Percentiles rank a stretch among this genome's conserved stretches.
These are phyloP conservation scores for Linnemannia zychae DNA, from an alignment of 192 early-diverging fungal genomes.

Conservation along the genomic window DNA sequence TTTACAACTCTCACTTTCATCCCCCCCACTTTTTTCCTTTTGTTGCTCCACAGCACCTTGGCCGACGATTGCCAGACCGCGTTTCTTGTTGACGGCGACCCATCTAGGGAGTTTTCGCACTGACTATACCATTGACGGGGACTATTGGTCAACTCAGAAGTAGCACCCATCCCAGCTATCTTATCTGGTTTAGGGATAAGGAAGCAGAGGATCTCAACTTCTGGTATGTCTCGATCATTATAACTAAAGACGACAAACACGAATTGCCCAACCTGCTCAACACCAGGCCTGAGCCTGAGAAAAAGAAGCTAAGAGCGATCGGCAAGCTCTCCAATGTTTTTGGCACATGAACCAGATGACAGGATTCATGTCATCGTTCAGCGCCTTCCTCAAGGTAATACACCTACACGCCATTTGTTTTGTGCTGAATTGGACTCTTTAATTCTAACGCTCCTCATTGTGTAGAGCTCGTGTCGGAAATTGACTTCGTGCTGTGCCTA, in stretches of 20 bases:
- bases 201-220: too few species aligned
- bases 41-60: too few species aligned
- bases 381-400: conserved; percentile 27
- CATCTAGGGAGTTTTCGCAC: too few species aligned
- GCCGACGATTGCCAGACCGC: too few species aligned
- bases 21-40: too few species aligned
- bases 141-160: too few species aligned
- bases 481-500: not conserved
- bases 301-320: not conserved
- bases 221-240: conserved; percentile 32
- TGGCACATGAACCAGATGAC: not conserved
- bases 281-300: not conserved
- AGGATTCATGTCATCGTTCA: conserved; percentile 32
- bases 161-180: too few species aligned
- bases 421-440: not conserved
- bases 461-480: not conserved
- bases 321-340: not conserved
- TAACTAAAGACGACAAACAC: conserved; percentile 1
- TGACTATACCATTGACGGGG: too few species aligned
- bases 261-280: not conserved
- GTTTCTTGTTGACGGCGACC: too few species aligned
- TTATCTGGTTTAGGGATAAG: too few species aligned
- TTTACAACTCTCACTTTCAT: too few species aligned
- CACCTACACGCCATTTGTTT: not conserved
- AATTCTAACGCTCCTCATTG: too few species aligned